Conservation (phyloP, 176 grass and related monocot genomes). For the Microstegium vimineum region DNA sequence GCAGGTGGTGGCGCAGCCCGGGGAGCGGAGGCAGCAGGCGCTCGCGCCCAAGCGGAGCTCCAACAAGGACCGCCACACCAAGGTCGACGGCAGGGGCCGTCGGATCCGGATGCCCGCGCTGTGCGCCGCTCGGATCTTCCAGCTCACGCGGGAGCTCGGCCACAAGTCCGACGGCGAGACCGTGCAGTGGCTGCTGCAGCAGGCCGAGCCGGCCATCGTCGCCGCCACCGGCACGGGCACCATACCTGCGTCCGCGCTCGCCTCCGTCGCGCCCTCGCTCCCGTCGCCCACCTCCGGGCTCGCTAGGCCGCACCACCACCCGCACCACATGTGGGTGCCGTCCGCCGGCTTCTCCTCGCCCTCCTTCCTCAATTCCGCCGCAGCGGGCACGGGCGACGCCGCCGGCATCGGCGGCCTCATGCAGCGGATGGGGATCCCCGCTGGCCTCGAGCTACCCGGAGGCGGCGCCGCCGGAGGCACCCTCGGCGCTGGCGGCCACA, state of each 20-base stretch:
- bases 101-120: conserved; percentile 89
- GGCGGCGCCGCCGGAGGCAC: conserved; percentile 6
- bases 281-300: conserved; percentile 40
- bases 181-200: conserved; percentile 86
- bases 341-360: conserved; percentile 36
- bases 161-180: conserved; percentile 94
- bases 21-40: conserved; percentile 45
- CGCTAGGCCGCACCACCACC: conserved; percentile 38
- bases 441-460: conserved; percentile 39
- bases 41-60: conserved; percentile 73
- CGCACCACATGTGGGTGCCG: conserved; percentile 57
- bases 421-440: conserved; percentile 55
- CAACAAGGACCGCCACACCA: conserved; percentile 91
- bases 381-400: conserved; percentile 8
- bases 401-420: conserved; percentile 41
- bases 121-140: conserved; percentile 83
- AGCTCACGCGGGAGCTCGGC: conserved; percentile 72
- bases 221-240: conserved; percentile 71
- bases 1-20: conserved; percentile 14
- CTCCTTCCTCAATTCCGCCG: conserved; percentile 47
- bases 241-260: conserved; percentile 64
- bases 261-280: conserved; percentile 50
- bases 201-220: conserved; percentile 75
- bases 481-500: conserved; percentile 35
- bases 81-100: conserved; percentile 71